phyloP scores from a whole-genome alignment of 805 yeast genomes.

The Wickerhamomyces mucosus region DNA sequence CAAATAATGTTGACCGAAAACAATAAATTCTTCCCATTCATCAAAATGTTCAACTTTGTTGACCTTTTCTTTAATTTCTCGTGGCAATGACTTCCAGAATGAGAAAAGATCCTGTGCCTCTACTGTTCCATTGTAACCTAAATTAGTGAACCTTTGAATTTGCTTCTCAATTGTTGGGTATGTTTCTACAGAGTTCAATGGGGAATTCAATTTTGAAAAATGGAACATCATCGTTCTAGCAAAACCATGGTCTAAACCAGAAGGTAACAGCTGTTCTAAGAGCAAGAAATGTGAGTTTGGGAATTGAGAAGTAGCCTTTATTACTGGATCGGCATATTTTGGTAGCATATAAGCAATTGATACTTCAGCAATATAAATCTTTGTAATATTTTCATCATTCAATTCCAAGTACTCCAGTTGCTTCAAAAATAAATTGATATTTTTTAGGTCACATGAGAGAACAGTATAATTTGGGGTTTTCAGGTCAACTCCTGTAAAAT shows the following conservation, averaged over 20 bases:
- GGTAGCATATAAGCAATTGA: constrained; percentile 75
- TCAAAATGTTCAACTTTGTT: constrained; percentile 59
- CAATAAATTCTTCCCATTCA: constrained; percentile 74
- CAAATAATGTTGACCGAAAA: constrained; percentile 69
- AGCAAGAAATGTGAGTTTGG: constrained; percentile 51
- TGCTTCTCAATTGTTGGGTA: constrained; percentile 49
- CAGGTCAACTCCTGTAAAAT: constrained; percentile 20
- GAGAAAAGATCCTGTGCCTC: constrained; percentile 46
- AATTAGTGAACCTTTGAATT: constrained; percentile 32
- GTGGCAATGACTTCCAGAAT: constrained; percentile 45
- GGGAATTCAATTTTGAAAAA: constrained; percentile 55
- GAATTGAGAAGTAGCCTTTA: constrained; percentile 33
- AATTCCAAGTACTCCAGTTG: constrained; percentile 12
- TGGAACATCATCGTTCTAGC: constrained; percentile 68
- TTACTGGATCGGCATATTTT: constrained; percentile 51
- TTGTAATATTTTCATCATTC: constrained; percentile 25
- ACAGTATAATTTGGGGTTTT: constrained; percentile 41
- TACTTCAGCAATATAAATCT: constrained; percentile 71
- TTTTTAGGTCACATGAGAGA: constrained; percentile 59
- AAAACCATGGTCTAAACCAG: constrained; percentile 54
- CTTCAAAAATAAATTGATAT: constrained; percentile 27
- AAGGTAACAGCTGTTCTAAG: constrained; percentile 65
- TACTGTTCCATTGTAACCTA: constrained; percentile 36
- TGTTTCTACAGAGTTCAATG: constrained; percentile 50
- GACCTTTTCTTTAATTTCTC: constrained; percentile 30